Base-by-base conservation (phyloP, 192 early-diverging fungal genomes). In the Mortierella claussenii region DNA sequence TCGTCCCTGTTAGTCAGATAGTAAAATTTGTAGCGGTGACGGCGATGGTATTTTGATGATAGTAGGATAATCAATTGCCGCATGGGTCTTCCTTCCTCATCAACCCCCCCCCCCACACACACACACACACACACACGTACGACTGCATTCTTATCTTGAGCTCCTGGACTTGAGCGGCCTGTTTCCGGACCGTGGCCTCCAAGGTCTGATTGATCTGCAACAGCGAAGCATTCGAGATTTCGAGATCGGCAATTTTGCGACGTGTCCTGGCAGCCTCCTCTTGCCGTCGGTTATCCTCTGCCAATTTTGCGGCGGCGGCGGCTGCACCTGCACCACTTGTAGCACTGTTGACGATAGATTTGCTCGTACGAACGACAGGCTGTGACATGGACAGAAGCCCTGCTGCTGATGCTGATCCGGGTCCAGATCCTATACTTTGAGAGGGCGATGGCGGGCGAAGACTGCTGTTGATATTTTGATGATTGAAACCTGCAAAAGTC, bases 181-280 rank as follows among this genome's bases (percentile, higher is more conserved):
- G 84, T 28, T 83, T 86, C 44, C 83, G 70, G 26, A 81, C 80
- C 2, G 75, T 80, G 0, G 79, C 75, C 59, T 88, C 86, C 18
- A 88, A 65, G 45, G 81, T 80, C 27, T 79, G 65, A 58, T 88
- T 88, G 34, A 86, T 60, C 30, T 78, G 75, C 10, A 84, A 60
- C 10, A 88, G 55, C 26, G 82, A 84, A 18, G 81, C 52, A 27
- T 84, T 88, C 1, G 86, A 86, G 26, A 88, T 84, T 62, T 88
- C 86, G 34, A 87, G 79, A 74, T 87, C 85, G 27, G 63, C 71
- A 69, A 86, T 83, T 79, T 85, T 69, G 21, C 76, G 66, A 2
- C 73, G 49, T 27, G 67, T 76, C 15, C 73, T 37, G 7, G 73
- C 73, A 13, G 64, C 73, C 28, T 76, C 73, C 11, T 61, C 73